Evolutionary conservation across 2,329 filamentous ascomycete species (phyloP), one percentile per base, ranked within the genome.

Genomic region (Cordyceps tenuipes): DNA sequence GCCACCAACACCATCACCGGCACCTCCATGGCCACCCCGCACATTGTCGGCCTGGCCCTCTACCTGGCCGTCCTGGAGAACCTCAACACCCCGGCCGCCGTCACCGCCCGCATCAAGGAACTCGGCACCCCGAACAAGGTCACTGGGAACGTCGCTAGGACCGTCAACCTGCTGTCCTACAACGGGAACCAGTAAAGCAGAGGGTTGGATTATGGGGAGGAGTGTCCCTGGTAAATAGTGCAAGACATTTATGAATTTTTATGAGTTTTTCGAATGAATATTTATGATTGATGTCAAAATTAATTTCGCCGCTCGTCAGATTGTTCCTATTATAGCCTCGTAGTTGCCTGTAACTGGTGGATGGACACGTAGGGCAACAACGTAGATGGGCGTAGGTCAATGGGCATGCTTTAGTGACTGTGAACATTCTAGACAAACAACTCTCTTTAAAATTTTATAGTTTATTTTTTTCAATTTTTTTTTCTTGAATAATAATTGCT

Each of bases 11-110:
- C 64, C 1, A 71, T 78, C 54, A 76, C 72, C 1, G 81, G 82
- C 23, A 84, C 81, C 2, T 81, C 76, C 0, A 82, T 82, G 78
- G 77, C 81, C 10, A 69, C 75, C 9, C 81, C 81, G 3, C 78
- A 82, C 61, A 72, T 83, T 21, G 55, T 46, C 13, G 55, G 55
- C 15, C 55, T 57, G 34, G 55, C 55, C 34, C 41, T 57, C 23
- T 57, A 82, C 66, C 47, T 56, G 44, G 55, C 55, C 26, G 55
- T 56, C 49, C 36, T 58, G 17, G 53, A 61, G 48, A 50, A 53
- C 41, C 23, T 61, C 10, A 46, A 47, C 48, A 56, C 47, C 12
- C 53, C 55, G 7, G 39, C 54, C 29, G 54, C 48, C 21, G 29
- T 58, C 29, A 58, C 60, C 41, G 31, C 31, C 43, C 47, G 49